Percentiles rank a stretch among this genome's conserved stretches.
Conservation (phyloP, 1,284 basidiomycete species). For the Gastroboletus turbinatus region DNA sequence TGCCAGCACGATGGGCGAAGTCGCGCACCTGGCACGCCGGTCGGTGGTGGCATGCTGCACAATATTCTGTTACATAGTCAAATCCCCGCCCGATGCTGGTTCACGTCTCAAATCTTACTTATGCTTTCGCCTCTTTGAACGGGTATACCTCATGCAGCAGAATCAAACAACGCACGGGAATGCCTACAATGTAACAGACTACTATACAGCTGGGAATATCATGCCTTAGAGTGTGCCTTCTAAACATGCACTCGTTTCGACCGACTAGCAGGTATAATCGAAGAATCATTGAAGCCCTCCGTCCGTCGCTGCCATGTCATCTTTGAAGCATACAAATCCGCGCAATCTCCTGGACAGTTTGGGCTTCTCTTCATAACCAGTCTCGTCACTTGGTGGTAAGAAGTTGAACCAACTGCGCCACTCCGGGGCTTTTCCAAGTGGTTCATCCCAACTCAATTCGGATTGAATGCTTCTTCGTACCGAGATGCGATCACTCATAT, state of each 20-base stretch:
- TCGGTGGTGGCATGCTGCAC: no score
- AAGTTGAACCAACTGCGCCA: slow-evolving; percentile 53
- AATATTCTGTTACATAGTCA: no score
- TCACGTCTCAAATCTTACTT: no score
- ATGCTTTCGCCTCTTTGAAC: no score
- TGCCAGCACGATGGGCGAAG: no score
- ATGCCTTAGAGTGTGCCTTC: slow-evolving; percentile 20
- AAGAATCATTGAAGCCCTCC: slow-evolving; percentile 4
- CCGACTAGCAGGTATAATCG: slow-evolving; percentile 12
- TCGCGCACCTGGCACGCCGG: no score
- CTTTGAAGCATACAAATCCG: slow-evolving; percentile 44
- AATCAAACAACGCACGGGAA: no score
- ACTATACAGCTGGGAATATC: slow-evolving; percentile 31
- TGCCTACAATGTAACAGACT: slow-evolving; percentile 22
- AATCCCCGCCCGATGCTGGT: no score
- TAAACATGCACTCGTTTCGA: slow-evolving; percentile 18
- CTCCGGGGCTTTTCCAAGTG: slow-evolving; percentile 48
- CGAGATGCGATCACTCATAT: slow-evolving; percentile 71
- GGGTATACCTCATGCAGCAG: no score
- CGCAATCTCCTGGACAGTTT: slow-evolving; percentile 37
- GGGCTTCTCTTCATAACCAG: slow-evolving; percentile 21
- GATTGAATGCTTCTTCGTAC: slow-evolving; percentile 51
- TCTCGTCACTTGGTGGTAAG: slow-evolving; percentile 23
- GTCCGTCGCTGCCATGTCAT: slow-evolving; percentile 2
- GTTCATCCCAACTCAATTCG: slow-evolving; percentile 53